These are phyloP conservation scores for Anisodus tanguticus DNA, from an alignment of 257 asterid species.

Conservation along the genomic window DNA sequence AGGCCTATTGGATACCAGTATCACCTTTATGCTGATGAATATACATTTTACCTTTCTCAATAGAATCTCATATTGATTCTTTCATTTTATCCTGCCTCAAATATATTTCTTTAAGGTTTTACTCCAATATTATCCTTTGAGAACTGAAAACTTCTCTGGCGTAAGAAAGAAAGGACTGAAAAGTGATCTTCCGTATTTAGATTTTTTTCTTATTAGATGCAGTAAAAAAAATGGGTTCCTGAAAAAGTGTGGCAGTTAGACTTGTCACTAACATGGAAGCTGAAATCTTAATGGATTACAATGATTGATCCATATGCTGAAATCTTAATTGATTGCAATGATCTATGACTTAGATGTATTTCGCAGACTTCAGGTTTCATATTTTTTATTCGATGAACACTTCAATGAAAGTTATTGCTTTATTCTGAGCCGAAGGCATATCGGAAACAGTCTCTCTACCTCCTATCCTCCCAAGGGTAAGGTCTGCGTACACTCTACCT, in stretches of 20 bases:
- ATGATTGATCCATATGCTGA: no score
- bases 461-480: no score
- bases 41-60: no score
- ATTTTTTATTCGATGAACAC: neutral
- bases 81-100: neutral
- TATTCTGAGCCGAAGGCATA: no score
- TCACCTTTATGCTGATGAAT: no score
- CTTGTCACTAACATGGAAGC: neutral
- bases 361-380: neutral
- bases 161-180: neutral
- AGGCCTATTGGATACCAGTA: no score
- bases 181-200: neutral
- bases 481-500: no score
- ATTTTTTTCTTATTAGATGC: neutral
- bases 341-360: neutral
- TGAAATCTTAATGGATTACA: neutral
- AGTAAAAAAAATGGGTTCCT: neutral
- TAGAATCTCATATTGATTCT: constrained; percentile 1
- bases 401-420: neutral
- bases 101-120: neutral
- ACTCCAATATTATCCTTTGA: neutral
- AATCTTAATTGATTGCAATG: neutral
- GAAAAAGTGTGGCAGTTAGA: neutral
- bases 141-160: neutral
- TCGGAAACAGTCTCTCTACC: no score